Evolutionary conservation across 208 protist genomes (phyloP), one percentile per base, ranked within the genome.

Genomic region (Leishmania tropica): DNA sequence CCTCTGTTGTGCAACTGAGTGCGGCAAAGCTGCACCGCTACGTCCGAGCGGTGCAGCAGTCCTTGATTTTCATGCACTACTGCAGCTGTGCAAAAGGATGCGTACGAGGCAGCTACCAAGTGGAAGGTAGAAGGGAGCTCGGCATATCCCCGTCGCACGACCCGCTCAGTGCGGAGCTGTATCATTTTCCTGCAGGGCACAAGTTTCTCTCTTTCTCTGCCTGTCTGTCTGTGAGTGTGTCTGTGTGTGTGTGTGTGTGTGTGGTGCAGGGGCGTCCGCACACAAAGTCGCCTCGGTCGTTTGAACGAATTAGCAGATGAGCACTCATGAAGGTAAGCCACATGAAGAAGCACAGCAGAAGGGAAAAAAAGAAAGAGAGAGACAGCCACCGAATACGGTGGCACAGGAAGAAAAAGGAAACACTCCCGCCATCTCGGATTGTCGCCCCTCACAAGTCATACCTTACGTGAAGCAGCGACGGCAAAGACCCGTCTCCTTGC

Each of bases 401-500:
- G 31, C 15, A 19, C 3, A 11, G 8, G 73, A 47, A 47, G 72
- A 58, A n/a, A 21, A 28, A 15, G 24, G 47, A 76, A n/a, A 58
- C 5, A 21, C 8, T 10, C 68, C 5, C 47, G 6, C 3, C 24
- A 8, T 24, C 35, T 53, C 70, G 24, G 10, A 3, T 35, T 51
- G 17, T 31, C 0, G 42, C 28, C 28, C 24, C 28, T 54, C n/a
- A 11, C 10, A 13, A 2, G 1, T 1, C n/a, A 28, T 31, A 53
- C 7, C 24, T 6, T 48, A 78, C 11, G 28, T 65, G 40, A 78
- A 6, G 48, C 85, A 88, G 0, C 60, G 75, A 4, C 67, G 51
- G 54, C 85, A 88, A 19, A 56, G 8, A 4, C 62, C 47, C 2
- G 53, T 65, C 11, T 56, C 67, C 21, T 79, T 24, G 65, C 87